phyloP scores from a whole-genome alignment of 2,329 filamentous ascomycete genomes.

The Cladosporium oxysporum region DNA sequence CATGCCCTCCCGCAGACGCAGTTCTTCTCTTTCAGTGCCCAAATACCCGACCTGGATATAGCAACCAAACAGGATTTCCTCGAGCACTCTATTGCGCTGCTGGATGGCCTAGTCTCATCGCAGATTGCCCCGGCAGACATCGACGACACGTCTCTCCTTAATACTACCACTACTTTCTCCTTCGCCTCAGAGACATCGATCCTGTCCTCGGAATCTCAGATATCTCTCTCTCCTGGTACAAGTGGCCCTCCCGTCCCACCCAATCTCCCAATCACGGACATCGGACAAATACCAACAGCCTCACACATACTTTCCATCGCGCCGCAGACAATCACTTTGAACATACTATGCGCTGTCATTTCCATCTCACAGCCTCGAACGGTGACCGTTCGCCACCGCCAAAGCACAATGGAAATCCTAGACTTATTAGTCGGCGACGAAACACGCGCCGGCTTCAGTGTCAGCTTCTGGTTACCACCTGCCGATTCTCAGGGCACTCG shows the following conservation, averaged over 20 bases:
- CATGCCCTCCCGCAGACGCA: constrained; percentile 23
- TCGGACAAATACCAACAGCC: constrained; percentile 71
- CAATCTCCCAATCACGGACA: constrained; percentile 55
- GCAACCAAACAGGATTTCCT: constrained; percentile 62
- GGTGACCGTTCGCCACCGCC: constrained; percentile 66
- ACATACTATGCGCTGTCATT: constrained; percentile 78
- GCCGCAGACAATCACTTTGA: constrained; percentile 80
- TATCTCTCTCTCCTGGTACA: constrained; percentile 7
- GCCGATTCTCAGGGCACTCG: constrained; percentile 30
- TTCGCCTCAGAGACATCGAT: constrained; percentile 33
- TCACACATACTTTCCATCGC: constrained; percentile 64
- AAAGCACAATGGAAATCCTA: constrained; percentile 61
- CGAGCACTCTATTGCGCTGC: constrained; percentile 72
- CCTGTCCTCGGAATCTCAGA: constrained; percentile 22
- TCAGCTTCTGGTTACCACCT: constrained; percentile 78
- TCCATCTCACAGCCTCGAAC: constrained; percentile 67
- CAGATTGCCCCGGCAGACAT: constrained; percentile 47
- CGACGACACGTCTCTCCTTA: constrained; percentile 41
- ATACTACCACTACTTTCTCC: constrained; percentile 33
- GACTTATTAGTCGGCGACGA: constrained; percentile 85
- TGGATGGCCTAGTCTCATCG: constrained; percentile 67
- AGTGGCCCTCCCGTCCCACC: neutral
- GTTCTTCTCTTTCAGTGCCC: constrained; percentile 33
- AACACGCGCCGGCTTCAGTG: constrained; percentile 73
- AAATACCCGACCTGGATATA: constrained; percentile 17